These are phyloP conservation scores for Oxyria digyna DNA, from an alignment of 148 eudicot species.

Conservation along the genomic window DNA sequence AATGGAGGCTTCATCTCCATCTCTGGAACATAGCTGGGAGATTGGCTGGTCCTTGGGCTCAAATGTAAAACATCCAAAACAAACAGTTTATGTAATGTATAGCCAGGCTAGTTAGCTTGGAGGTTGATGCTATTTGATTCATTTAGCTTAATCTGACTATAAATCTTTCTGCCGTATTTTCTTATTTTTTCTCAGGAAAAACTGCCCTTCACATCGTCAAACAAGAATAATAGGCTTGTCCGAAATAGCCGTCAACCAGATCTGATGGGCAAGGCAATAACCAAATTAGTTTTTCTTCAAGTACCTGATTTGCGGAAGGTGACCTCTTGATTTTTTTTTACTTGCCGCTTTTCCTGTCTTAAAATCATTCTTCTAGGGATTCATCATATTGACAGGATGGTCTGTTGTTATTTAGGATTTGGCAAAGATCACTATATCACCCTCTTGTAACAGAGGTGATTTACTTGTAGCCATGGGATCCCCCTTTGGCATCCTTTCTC, in stretches of 20 bases:
- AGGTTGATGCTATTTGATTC: neutral
- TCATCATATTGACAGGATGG: conserved; percentile 31
- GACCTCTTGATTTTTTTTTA: conserved; percentile 7
- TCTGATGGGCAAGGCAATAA: conserved; percentile 33
- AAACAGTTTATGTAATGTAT: conserved; percentile 17
- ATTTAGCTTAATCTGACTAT: neutral
- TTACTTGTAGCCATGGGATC: conserved; percentile 81
- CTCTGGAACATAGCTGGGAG: conserved; percentile 70
- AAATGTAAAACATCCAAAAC: conserved; percentile 27
- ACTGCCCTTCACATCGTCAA: conserved; percentile 13
- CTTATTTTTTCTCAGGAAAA: conserved; percentile 18
- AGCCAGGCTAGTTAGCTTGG: conserved; percentile 31
- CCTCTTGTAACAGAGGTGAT: conserved; percentile 55
- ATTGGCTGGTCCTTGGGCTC: conserved; percentile 94
- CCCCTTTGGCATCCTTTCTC: conserved; percentile 91
- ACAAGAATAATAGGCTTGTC: conserved; percentile 18
- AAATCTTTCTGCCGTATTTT: neutral
- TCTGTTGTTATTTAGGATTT: conserved; percentile 47
- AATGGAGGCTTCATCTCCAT: conserved; percentile 60
- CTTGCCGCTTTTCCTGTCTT: conserved; percentile 9
- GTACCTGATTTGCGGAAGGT: conserved; percentile 45
- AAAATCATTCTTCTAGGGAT: conserved; percentile 12
- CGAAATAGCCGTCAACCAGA: conserved; percentile 19
- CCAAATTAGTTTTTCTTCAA: conserved; percentile 62
- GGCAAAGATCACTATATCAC: conserved; percentile 36